These are phyloP conservation scores for Tulasnella sp. DNA, from an alignment of 768 basidiomycete genomes.

Conservation along the genomic window DNA sequence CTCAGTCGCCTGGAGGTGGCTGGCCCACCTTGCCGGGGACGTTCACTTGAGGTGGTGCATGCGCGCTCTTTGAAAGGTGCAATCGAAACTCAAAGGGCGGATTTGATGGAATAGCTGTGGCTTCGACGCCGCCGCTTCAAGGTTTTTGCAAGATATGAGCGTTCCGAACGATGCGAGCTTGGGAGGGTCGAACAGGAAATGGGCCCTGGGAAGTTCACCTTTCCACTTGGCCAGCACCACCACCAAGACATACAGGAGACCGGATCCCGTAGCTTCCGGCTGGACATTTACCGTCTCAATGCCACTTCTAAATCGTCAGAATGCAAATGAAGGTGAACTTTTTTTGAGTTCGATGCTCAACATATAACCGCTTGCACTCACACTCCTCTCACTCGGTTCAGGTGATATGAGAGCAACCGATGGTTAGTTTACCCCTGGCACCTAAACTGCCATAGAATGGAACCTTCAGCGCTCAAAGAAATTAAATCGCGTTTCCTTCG, in stretches of 20 bases:
- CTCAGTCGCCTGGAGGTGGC: too few relatives aligned
- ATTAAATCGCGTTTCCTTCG: background rate
- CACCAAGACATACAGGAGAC: background rate
- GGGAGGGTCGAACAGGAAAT: too few relatives aligned
- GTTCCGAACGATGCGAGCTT: too few relatives aligned
- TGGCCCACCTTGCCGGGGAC: too few relatives aligned
- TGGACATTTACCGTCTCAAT: background rate
- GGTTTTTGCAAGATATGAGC: too few relatives aligned
- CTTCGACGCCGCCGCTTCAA: too few relatives aligned
- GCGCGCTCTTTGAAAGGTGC: too few relatives aligned
- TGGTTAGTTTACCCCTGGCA: background rate
- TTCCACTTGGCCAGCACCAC: background rate
- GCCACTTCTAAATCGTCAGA: background rate
- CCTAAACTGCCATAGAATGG: background rate
- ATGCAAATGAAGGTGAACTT: background rate
- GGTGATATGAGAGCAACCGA: background rate
- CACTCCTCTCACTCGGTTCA: background rate
- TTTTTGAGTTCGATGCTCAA: too few relatives aligned
- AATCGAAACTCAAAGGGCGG: too few relatives aligned
- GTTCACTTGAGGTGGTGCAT: too few relatives aligned
- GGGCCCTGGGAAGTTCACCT: background rate
- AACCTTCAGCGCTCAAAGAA: background rate
- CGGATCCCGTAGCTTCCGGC: background rate
- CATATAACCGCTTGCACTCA: too few relatives aligned
- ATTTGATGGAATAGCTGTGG: too few relatives aligned